Evolutionary conservation across 129 eudicot genomes (phyloP).

Genomic region (Glebionis coronaria): DNA sequence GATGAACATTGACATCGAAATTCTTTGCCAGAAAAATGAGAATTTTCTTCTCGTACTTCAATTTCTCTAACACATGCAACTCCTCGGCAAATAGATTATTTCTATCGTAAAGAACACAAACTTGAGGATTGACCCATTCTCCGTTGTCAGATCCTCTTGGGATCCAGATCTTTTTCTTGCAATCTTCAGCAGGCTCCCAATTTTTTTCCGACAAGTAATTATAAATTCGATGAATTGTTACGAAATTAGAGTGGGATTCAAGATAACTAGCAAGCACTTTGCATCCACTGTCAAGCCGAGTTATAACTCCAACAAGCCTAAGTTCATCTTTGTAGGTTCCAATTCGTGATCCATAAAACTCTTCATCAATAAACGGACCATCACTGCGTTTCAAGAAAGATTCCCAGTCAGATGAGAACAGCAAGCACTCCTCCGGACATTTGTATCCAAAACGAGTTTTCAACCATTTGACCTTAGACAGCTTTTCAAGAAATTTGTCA

Average conservation of each 20-base stretch:
- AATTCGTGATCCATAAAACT: constrained; percentile 36
- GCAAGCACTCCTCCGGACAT: constrained; percentile 39
- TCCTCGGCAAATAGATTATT: constrained; percentile 31
- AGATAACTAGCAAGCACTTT: constrained; percentile 35
- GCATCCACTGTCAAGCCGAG: constrained; percentile 26
- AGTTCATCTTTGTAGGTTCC: constrained; percentile 36
- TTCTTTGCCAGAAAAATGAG: constrained; percentile 33
- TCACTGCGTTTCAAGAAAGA: constrained; percentile 25
- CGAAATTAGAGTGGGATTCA: constrained; percentile 20
- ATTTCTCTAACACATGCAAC: constrained; percentile 39
- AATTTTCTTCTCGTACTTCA: constrained; percentile 32
- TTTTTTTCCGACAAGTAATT: constrained; percentile 19
- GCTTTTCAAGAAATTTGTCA: constrained; percentile 3
- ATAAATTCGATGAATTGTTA: constrained; percentile 34
- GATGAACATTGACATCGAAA: constrained; percentile 31
- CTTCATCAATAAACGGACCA: constrained; percentile 53
- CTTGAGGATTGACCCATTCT: constrained; percentile 38
- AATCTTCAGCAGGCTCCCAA: constrained; percentile 27
- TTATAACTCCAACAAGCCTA: constrained; percentile 29
- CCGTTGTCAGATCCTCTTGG: too few relatives aligned
- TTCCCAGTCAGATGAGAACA: constrained; percentile 32
- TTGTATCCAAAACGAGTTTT: constrained; percentile 44
- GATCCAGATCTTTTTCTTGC: constrained; percentile 36
- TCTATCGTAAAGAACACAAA: constrained; percentile 45
- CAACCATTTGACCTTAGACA: constrained; percentile 39